Base-by-base conservation (phyloP, 192 early-diverging fungal genomes). In the Linnemannia hyalina region DNA sequence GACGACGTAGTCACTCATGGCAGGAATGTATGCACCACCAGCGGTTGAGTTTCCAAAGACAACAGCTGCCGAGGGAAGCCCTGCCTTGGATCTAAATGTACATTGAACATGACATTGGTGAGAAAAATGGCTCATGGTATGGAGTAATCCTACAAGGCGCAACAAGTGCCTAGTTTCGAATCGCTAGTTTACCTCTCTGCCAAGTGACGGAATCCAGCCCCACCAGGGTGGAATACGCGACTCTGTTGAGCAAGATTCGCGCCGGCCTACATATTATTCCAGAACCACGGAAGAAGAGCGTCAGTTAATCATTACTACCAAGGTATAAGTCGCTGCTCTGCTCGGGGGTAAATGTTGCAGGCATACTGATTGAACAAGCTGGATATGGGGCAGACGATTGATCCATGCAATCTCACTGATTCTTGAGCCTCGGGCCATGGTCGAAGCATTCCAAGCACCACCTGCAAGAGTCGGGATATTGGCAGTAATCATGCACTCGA, bases 31-130 rank as follows among this genome's bases (percentile, higher is more conserved):
- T 11, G 93, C 93, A 40, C 93, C 93, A 42, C 93, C 93, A 7
- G 93, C 93, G 10, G 93, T 94, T 29, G 92, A 90, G 46, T 89
- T 93, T 70, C 93, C 93, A 87, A 94, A 93, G 23, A 94, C 93
- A 15, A 94, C 83, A 63, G 89, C 89, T 54, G 83, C 91, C 23
- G 93, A 91, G 15, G 93, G 93, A 20, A 94, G 80, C 38, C 88
- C 90, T 26, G 88, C 77, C 79, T 93, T 94, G 40, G 93, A 93
- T 77, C 93, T 92, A 75, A 10, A 69, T 65, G 29, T 26, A n/a
- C 46, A 36, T 65, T 26, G 22, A 57, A 3, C 9, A 32, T 13
- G 29, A 49, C 15, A 13, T n/a, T 4, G 42, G 4, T 52, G 46
- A 73, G 72, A 2, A 73, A 73, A 8, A 46, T 1, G 44, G 44